Evolutionary conservation across 2,329 filamentous ascomycete species (phyloP).

Genomic region (Aspergillus sp.): DNA sequence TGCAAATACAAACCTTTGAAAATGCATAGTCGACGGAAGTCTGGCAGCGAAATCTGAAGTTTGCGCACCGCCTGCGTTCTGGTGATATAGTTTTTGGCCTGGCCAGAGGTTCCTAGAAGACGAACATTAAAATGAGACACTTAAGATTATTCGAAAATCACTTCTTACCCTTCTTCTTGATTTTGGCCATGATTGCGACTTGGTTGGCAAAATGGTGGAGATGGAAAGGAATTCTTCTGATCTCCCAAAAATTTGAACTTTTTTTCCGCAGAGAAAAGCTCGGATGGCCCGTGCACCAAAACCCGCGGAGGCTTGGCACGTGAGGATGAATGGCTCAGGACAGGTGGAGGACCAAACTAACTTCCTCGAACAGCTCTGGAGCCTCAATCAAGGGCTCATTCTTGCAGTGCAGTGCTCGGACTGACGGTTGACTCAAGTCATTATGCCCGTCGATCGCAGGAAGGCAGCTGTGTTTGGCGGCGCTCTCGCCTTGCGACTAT

Average conservation of each 20-base stretch:
- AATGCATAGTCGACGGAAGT: slow-evolving; percentile 97
- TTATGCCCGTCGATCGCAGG: slow-evolving; percentile 57
- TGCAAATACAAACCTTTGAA: slow-evolving; percentile 73
- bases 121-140: slow-evolving; percentile 1
- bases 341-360: slow-evolving; percentile 14
- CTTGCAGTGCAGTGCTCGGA: slow-evolving; percentile 9
- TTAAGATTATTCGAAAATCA: background rate
- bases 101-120: slow-evolving; percentile 70
- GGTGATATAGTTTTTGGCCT: slow-evolving; percentile 98
- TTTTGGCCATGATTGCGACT: slow-evolving; percentile 61
- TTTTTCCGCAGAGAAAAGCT: slow-evolving; percentile 19
- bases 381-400: background rate
- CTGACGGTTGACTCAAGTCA: slow-evolving; percentile 9
- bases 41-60: slow-evolving; percentile 92
- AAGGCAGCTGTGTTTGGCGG: slow-evolving; percentile 70
- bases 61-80: slow-evolving; percentile 96
- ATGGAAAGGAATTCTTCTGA: slow-evolving; percentile 39
- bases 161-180: slow-evolving; percentile 79
- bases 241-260: slow-evolving; percentile 23
- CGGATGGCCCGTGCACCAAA: slow-evolving; percentile 34
- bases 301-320: slow-evolving; percentile 25
- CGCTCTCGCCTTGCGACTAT: slow-evolving; percentile 74
- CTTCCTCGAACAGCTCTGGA: background rate
- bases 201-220: slow-evolving; percentile 21
- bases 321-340: slow-evolving; percentile 15